These are phyloP conservation scores for Skeletonema potamos DNA, from an alignment of 108 stramenopile species.

Conservation along the genomic window DNA sequence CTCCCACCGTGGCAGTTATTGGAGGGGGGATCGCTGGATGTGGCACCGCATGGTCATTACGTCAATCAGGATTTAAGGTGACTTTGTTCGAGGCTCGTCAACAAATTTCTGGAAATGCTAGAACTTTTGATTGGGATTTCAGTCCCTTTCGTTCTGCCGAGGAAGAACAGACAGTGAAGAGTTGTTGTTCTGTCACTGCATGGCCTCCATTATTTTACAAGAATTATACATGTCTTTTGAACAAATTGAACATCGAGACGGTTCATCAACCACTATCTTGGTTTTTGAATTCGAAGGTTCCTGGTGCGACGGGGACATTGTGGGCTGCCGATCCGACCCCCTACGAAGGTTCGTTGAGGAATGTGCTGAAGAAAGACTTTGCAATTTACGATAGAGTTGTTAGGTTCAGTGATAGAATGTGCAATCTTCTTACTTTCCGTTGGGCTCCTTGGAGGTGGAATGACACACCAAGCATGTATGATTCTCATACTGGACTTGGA, in stretches of 20 bases:
- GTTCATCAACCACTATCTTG: conserved; percentile 51
- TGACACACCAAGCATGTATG: conserved; percentile 56
- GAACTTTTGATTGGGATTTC: conserved; percentile 61
- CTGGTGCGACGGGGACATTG: conserved; percentile 50
- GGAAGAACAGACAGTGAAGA: conserved; percentile 46
- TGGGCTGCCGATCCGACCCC: conserved; percentile 56
- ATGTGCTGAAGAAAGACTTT: conserved; percentile 52
- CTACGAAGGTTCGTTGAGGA: conserved; percentile 49
- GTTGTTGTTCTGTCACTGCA: conserved; percentile 55
- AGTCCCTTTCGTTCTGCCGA: conserved; percentile 11
- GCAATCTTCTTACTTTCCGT: conserved; percentile 47
- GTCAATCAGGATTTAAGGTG: conserved; percentile 47
- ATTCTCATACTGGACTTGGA: conserved; percentile 54
- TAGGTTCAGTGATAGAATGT: conserved; percentile 31
- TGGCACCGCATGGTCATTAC: conserved; percentile 58
- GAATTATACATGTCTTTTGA: conserved; percentile 57
- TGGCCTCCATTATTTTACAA: conserved; percentile 64
- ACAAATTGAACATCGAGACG: conserved; percentile 44
- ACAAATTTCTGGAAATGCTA: conserved; percentile 57
- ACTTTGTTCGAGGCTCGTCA: conserved; percentile 52
- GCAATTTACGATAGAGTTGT: conserved; percentile 45
- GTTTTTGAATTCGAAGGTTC: conserved; percentile 61
- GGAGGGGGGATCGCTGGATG: conserved; percentile 67
- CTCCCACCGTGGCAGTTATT: conserved; percentile 54
- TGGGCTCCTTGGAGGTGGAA: conserved; percentile 57